Base-by-base conservation (phyloP, 768 basidiomycete genomes). In the Russula foetens region DNA sequence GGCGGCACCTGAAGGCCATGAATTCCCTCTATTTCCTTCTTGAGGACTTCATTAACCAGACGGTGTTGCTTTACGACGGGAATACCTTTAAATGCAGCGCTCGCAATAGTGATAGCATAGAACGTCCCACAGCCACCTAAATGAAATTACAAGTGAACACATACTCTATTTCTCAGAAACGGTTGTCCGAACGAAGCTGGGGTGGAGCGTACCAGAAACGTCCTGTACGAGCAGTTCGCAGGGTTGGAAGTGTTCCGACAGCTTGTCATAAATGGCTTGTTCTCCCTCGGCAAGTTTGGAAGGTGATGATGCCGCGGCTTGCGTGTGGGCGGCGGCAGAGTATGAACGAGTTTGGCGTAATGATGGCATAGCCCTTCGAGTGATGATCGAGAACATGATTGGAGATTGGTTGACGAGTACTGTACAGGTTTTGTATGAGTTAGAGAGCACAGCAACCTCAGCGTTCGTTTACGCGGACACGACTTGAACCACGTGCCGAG, bases 101-200 rank as follows among this genome's bases (percentile, higher is more conserved):
- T 93, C 4, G 88, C 82, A 63, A 99, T 90, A 14, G 82, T 80
- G 63, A 99, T 95, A 45, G 94, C 90, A 68, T 96, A 99, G 74
- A 98, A 99, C 4, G 86, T 81, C n/a, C 97, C 97, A 70, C 97
- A 98, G 24, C 97, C 97, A 56, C 94, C 96, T 97, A 55, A 19
- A 9, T 2, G 47, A 6, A 7, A 29, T 12, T 19, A 17, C 31
- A 12, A 49, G 15, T 24, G 29, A 46, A 53, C 43, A 48, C 31
- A 35, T 35, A 12, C 9, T 35, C 15, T 19, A 38, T 19, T 19
- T 19, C 12, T 17, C 39, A 4, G 7, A 41, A 17, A 19, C 35
- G 29, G 23, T 29, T 39, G 39, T 29, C 26, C 26, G 35, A 57
- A 3, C 6, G 58, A 17, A 29, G 64, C 35, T 48, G 49, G 43